Conservation (phyloP, 306 rosid species). For the Medicago arabica region DNA sequence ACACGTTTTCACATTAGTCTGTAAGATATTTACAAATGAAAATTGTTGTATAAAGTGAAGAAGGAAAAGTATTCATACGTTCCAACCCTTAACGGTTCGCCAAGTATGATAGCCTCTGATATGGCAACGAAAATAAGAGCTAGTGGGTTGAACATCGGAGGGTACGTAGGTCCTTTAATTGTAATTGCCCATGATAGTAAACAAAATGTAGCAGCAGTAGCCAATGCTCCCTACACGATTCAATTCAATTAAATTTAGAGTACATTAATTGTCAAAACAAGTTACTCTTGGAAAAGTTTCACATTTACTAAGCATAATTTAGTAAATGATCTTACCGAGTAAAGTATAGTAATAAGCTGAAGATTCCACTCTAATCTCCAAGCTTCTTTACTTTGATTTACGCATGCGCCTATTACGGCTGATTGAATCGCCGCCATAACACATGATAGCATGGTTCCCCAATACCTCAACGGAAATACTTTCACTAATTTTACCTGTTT, state of each 20-base stretch:
- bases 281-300: no score
- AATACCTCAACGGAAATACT: constrained; percentile 59
- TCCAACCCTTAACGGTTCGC: constrained; percentile 59
- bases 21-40: no score
- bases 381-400: constrained; percentile 47
- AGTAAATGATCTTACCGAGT: constrained; percentile 52
- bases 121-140: constrained; percentile 67
- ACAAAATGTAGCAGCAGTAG: constrained; percentile 68
- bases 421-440: constrained; percentile 61
- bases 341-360: constrained; percentile 62
- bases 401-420: constrained; percentile 48
- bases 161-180: constrained; percentile 67
- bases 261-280: neutral
- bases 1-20: no score
- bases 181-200: constrained; percentile 59
- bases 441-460: constrained; percentile 62
- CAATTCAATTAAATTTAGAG: neutral
- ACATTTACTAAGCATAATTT: no score
- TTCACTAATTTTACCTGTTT: constrained; percentile 58
- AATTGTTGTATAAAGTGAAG: neutral
- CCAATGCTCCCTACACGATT: constrained; percentile 58
- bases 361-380: constrained; percentile 72
- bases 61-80: constrained; percentile 45
- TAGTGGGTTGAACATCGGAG: constrained; percentile 77
- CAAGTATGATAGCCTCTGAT: constrained; percentile 60